A percentile compares a stretch with the other conserved stretches of the same genome.
phyloP scores from a whole-genome alignment of 805 yeast species.

The Yamadazyma nakazawae region DNA sequence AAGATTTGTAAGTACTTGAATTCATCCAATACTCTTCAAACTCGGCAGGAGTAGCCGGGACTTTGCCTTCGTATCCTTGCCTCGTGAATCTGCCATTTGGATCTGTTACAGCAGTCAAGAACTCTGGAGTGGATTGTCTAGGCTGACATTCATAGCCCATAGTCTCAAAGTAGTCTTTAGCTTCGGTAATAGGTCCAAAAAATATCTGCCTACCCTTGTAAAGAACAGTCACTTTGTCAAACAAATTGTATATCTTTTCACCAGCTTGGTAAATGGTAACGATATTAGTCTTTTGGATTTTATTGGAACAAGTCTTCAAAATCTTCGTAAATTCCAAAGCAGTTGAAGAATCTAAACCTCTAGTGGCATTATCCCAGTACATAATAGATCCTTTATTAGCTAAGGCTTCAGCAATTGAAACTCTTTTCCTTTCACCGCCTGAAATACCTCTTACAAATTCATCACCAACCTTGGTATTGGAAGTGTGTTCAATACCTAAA shows the following conservation, averaged over 20 bases:
- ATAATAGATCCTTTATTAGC: constrained; percentile 55
- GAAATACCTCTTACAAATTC: constrained; percentile 69
- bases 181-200: constrained; percentile 40
- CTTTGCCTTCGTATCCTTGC: constrained; percentile 48
- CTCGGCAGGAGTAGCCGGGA: constrained; percentile 55
- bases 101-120: constrained; percentile 61
- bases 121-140: constrained; percentile 67
- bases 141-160: constrained; percentile 62
- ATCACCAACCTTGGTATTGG: constrained; percentile 58
- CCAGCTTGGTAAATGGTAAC: constrained; percentile 56
- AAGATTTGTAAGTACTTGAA: constrained; percentile 47
- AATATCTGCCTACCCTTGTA: constrained; percentile 46
- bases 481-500: constrained; percentile 50
- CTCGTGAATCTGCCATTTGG: constrained; percentile 53
- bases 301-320: constrained; percentile 54
- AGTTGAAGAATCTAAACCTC: constrained; percentile 82
- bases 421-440: constrained; percentile 81
- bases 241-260: constrained; percentile 45
- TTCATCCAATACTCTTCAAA: constrained; percentile 59
- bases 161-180: constrained; percentile 47
- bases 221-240: constrained; percentile 44
- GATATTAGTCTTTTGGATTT: constrained; percentile 48
- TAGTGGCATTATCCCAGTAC: constrained; percentile 71
- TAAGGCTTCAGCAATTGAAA: constrained; percentile 72
- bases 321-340: constrained; percentile 72